Conservation (phyloP, 345 rosid genomes). For the Xanthoceras sorbifolium region DNA sequence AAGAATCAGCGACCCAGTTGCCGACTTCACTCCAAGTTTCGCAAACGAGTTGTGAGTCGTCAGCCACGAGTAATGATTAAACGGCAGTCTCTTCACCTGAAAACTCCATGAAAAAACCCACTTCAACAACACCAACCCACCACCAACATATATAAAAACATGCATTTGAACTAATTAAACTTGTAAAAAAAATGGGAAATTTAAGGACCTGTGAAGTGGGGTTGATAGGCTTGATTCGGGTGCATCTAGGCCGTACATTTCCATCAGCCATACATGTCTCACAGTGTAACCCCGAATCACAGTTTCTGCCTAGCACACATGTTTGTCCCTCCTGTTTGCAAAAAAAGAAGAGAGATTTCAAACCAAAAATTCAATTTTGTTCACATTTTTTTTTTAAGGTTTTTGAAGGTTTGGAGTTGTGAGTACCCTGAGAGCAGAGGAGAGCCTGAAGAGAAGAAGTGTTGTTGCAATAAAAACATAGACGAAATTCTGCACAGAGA, state of each 20-base stretch:
- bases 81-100: slow-evolving; percentile 69
- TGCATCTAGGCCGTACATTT: slow-evolving; percentile 71
- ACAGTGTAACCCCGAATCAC: slow-evolving; percentile 72
- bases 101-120: neutral
- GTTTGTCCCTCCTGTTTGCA: slow-evolving; percentile 69
- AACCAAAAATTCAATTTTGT: neutral
- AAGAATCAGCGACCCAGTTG: slow-evolving; percentile 53
- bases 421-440: slow-evolving; percentile 66
- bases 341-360: neutral
- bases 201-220: slow-evolving; percentile 57
- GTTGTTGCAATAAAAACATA: slow-evolving; percentile 32
- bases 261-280: slow-evolving; percentile 67
- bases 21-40: slow-evolving; percentile 47
- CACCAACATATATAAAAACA: neutral
- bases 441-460: slow-evolving; percentile 45
- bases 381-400: neutral
- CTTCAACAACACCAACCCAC: neutral
- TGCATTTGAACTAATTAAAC: neutral
- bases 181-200: neutral
- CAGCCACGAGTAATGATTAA: slow-evolving; percentile 87
- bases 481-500: slow-evolving; percentile 36
- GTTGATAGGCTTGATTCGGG: slow-evolving; percentile 56
- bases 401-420: neutral
- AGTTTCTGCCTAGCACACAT: slow-evolving; percentile 50
- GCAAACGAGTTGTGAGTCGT: slow-evolving; percentile 94